phyloP scores from a whole-genome alignment of 371 early-diverging fungal species.

The Choanephora cucurbitarum region DNA sequence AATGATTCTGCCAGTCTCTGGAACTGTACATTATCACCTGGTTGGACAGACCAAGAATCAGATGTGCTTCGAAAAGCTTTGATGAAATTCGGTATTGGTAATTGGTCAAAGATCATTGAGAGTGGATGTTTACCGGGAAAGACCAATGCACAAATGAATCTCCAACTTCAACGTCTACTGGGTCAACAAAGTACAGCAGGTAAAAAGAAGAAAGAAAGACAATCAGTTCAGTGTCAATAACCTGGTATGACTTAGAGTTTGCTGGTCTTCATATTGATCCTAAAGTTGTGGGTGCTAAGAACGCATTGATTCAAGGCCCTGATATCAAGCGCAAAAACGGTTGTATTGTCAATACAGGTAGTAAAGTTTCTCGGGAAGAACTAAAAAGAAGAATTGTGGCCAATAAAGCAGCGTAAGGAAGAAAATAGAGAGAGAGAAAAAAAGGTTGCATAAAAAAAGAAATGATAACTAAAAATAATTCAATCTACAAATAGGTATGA shows the following conservation, averaged over 20 bases:
- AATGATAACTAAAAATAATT: no score
- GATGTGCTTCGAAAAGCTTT: constrained; percentile 81
- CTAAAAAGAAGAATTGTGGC: constrained; percentile 62
- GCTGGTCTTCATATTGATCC: constrained; percentile 90
- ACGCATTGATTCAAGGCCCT: constrained; percentile 78
- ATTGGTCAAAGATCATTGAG: constrained; percentile 93
- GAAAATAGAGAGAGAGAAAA: no score
- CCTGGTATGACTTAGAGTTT: constrained; percentile 63
- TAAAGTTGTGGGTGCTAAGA: constrained; percentile 76
- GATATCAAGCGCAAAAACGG: constrained; percentile 88
- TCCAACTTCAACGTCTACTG: constrained; percentile 89
- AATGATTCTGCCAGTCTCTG: constrained; percentile 91
- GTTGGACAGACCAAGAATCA: constrained; percentile 87
- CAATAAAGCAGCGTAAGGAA: constrained; percentile 70
- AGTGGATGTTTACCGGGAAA: constrained; percentile 84
- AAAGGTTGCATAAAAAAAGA: no score
- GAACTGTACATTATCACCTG: constrained; percentile 92
- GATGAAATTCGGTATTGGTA: constrained; percentile 90
- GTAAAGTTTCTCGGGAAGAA: constrained; percentile 74
- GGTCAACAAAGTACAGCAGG: constrained; percentile 93
- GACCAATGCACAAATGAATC: constrained; percentile 92
- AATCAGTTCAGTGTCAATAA: background rate
- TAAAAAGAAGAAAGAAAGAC: constrained; percentile 10
- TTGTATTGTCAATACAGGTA: constrained; percentile 87
- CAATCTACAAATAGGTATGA: constrained; percentile 59